Base-by-base conservation (phyloP, 1,139 yeast species). In the Saccharomyces hybrid region DNA sequence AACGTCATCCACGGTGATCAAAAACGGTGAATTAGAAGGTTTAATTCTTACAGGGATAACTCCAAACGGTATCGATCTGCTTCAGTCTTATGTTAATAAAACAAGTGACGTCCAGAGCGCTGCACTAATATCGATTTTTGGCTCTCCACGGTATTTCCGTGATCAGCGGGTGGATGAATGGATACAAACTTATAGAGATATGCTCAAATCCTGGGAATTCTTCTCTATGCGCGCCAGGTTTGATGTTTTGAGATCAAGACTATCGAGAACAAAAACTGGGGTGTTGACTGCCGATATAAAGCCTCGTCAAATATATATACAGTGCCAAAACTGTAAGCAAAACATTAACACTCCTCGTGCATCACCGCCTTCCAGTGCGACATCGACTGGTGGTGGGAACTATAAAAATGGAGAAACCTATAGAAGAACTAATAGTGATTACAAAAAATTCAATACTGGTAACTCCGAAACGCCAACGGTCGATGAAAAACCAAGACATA, bases 71-170 rank as follows among this genome's bases (percentile, higher is more conserved):
- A 81, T 89, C 28, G 88, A 88, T 66, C 75, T 93, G 51, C 70
- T 93, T 38, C 97, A 91, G 69, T 81, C 90, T 1, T 93, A 87
- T 70, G 95, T 91, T 47, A 95, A 90, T 67, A 78, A 93, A 62
- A 88, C 97, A 0, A 82, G 90, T 56, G 99, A 93, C 69, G 88
- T 91, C 2, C 99, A 93, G 70, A 90, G 97, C 0, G 97, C 96
- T 0, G 85, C 96, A 0, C 72, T 91, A 51, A 82, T 91, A 9
- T 80, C 89, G 0, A 78, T 91, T 1, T 88, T 81, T 72, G 96
- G 90, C 0, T 84, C 86, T 53, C 97, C 98, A 0, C 75, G 93
- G 57, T 90, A 87, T 67, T 88, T 91, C 66, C 71, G 71, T 14
- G 96, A 89, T 65, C 72, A 71, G 2, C 73, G 95, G 56, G 88